A percentile compares a stretch with the other conserved stretches of the same genome.
Evolutionary conservation across 345 rosid species (phyloP).

Genomic region (Xanthoceras sorbifolium): DNA sequence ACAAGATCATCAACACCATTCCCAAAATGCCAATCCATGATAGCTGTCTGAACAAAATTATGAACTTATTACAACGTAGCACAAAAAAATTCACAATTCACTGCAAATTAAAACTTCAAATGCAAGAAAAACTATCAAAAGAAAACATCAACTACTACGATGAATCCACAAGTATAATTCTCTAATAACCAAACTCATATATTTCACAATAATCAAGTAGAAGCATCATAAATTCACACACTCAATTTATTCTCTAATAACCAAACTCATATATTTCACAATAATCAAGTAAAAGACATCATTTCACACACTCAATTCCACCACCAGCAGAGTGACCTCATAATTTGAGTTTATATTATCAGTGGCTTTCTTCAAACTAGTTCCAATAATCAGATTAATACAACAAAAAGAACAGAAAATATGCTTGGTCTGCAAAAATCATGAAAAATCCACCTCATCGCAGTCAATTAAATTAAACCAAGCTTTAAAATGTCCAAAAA

Average conservation of each 20-base stretch:
- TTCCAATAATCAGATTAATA: neutral
- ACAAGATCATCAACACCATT: constrained; percentile 39
- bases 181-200: neutral
- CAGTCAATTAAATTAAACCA: neutral
- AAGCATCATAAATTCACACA: too few species aligned
- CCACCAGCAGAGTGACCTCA: neutral
- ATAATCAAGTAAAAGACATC: neutral
- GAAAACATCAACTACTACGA: neutral
- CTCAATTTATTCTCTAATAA: neutral
- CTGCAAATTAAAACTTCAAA: neutral
- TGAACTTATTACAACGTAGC: neutral
- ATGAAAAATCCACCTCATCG: neutral
- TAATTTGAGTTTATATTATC: neutral
- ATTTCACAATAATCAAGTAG: neutral
- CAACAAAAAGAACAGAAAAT: neutral
- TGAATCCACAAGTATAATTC: neutral
- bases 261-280: neutral
- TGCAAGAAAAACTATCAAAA: neutral
- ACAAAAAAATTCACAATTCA: neutral
- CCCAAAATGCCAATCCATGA: constrained; percentile 53
- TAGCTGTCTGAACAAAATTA: constrained; percentile 25
- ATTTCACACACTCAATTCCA: neutral
- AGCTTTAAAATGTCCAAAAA: too few species aligned
- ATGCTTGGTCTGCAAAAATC: too few species aligned
- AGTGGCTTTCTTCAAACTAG: neutral